Evolutionary conservation across 2,329 filamentous ascomycete species (phyloP).

Genomic region (Fusarium chuoi): DNA sequence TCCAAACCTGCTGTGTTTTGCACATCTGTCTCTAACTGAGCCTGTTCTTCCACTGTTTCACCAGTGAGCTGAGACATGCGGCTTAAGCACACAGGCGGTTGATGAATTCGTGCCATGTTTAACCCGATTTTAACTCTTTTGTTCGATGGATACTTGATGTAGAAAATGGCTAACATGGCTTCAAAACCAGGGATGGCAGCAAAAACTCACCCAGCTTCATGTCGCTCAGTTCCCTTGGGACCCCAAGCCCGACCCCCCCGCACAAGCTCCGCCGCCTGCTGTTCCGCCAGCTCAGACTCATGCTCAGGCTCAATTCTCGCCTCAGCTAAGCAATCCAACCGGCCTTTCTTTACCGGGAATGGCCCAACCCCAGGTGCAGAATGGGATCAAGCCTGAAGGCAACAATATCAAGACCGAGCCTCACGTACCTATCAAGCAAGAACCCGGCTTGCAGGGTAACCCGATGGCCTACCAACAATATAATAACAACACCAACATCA

Average conservation of each 20-base stretch:
- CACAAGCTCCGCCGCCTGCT: constrained; percentile 49
- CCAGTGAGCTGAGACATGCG: background rate
- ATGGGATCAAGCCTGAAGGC: constrained; percentile 58
- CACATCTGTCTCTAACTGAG: background rate
- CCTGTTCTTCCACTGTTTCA: background rate
- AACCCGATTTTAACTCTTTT: background rate
- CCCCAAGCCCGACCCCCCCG: constrained; percentile 75
- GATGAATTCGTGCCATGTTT: background rate
- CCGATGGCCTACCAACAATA: constrained; percentile 49
- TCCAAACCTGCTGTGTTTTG: background rate
- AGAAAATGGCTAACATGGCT: constrained; percentile 35
- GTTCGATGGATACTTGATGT: background rate
- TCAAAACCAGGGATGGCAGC: constrained; percentile 83
- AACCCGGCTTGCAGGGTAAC: constrained; percentile 52
- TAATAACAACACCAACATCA: constrained; percentile 36
- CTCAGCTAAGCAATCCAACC: constrained; percentile 40
- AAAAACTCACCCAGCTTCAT: constrained; percentile 84
- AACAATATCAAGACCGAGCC: constrained; percentile 59
- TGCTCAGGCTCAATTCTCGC: constrained; percentile 47
- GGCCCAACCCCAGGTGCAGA: constrained; percentile 45
- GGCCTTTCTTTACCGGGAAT: constrained; percentile 46
- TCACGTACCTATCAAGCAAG: constrained; percentile 55
- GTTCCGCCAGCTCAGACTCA: constrained; percentile 40
- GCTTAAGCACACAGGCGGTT: background rate
- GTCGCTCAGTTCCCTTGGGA: constrained; percentile 97